Evolutionary conservation across 2,329 filamentous ascomycete species (phyloP).

Genomic region (Colletotrichum ledebouriae): DNA sequence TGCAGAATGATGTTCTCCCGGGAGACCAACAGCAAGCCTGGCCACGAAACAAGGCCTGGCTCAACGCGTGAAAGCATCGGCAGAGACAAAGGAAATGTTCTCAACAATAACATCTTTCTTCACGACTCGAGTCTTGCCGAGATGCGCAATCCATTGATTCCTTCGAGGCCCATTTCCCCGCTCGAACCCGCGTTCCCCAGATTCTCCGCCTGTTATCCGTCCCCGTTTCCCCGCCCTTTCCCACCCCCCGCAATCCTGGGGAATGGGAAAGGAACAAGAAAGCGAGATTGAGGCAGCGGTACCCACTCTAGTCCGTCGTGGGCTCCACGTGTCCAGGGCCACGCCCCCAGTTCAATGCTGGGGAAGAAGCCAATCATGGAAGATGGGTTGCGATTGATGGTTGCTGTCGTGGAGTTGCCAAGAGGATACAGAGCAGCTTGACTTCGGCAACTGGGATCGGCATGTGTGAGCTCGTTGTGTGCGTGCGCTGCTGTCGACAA

Average conservation of each 20-base stretch:
- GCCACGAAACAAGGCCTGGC: background rate
- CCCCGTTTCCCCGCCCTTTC: background rate
- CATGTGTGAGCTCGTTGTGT: constrained; percentile 4
- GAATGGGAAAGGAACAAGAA: constrained; percentile 14
- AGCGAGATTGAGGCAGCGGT: constrained; percentile 9
- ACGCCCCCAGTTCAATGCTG: background rate
- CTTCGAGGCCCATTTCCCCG: background rate
- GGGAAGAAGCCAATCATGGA: constrained; percentile 20
- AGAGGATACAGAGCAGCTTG: constrained; percentile 15
- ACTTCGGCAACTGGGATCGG: constrained; percentile 40
- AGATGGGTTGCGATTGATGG: constrained; percentile 15
- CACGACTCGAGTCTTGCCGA: background rate
- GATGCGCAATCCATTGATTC: background rate
- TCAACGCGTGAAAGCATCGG: background rate
- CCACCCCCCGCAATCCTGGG: constrained; percentile 37
- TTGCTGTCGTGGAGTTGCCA: constrained; percentile 23
- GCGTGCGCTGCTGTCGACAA: background rate
- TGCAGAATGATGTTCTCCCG: constrained; percentile 12
- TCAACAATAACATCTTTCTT: background rate
- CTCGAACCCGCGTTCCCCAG: constrained; percentile 22
- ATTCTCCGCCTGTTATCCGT: constrained; percentile 23
- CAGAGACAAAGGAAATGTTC: background rate
- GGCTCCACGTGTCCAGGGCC: constrained; percentile 33
- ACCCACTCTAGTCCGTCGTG: background rate
- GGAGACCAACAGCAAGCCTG: constrained; percentile 19